Percentiles rank a stretch among this genome's conserved stretches.
Evolutionary conservation across 2,329 filamentous ascomycete genomes (phyloP).

Genomic region (Cucurbitaria berberidis): DNA sequence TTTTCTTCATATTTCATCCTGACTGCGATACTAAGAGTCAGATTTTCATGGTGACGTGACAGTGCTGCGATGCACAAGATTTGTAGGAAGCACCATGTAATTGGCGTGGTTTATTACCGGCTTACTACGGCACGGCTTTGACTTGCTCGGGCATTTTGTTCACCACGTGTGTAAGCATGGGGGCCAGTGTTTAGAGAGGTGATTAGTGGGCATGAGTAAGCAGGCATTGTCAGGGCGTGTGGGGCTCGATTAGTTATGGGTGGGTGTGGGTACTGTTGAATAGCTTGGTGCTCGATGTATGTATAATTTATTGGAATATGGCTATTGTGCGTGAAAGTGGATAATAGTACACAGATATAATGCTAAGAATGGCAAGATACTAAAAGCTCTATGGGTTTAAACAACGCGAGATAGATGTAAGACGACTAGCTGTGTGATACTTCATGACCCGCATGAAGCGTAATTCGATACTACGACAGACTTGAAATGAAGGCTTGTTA

Average conservation of each 20-base stretch:
- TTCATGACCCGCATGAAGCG: not conserved
- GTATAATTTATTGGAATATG: too few species aligned
- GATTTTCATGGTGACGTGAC: not conserved
- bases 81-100: not conserved
- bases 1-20: too few species aligned
- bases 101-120: not conserved
- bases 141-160: not conserved
- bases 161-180: slow-evolving; percentile 2
- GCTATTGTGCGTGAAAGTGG: not conserved
- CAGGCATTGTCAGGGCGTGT: not conserved
- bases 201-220: not conserved
- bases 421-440: not conserved
- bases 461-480: not conserved
- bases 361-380: not conserved
- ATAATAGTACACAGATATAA: too few species aligned
- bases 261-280: too few species aligned
- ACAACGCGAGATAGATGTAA: not conserved
- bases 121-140: not conserved
- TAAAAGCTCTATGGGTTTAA: too few species aligned
- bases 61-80: not conserved
- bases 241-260: too few species aligned
- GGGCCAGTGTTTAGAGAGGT: not conserved
- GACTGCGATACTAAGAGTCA: too few species aligned
- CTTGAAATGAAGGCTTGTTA: not conserved
- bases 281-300: too few species aligned